Conservation (phyloP, 768 basidiomycete genomes). For the Tremella fuciformis region DNA sequence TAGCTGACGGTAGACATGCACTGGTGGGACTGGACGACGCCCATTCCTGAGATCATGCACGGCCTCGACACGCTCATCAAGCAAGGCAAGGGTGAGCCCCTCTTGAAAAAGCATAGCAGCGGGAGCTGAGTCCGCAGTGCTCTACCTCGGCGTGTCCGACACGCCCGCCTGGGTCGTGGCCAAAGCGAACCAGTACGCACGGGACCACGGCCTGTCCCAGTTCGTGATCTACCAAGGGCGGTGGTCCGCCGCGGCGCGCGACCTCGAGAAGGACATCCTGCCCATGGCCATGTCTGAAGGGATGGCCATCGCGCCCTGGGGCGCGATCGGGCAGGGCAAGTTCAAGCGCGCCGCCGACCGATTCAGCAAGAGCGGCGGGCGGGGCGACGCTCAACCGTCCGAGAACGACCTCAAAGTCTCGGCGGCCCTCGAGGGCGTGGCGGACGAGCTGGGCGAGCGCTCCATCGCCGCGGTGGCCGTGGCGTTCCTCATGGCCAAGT, state of each 20-base stretch:
- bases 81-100: constrained; percentile 53
- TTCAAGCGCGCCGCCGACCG: constrained; percentile 53
- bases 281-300: constrained; percentile 51
- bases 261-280: constrained; percentile 60
- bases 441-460: constrained; percentile 24
- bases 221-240: constrained; percentile 52
- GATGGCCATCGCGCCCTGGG: constrained; percentile 56
- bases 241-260: constrained; percentile 47
- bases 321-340: constrained; percentile 54
- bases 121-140: constrained; percentile 13
- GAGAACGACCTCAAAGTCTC: constrained; percentile 24
- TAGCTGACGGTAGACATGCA: constrained; percentile 26
- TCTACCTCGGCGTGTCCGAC: constrained; percentile 39
- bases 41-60: constrained; percentile 62
- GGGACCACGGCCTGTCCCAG: constrained; percentile 56
- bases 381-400: constrained; percentile 4
- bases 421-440: constrained; percentile 28
- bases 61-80: constrained; percentile 58
- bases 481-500: constrained; percentile 8
- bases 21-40: constrained; percentile 59
- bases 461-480: constrained; percentile 13
- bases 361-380: constrained; percentile 22
- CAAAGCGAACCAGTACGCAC: constrained; percentile 57
- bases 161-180: constrained; percentile 35
- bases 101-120: background rate